These are phyloP conservation scores for Sungouiella blattae DNA, from an alignment of 805 yeast species.

Conservation along the genomic window DNA sequence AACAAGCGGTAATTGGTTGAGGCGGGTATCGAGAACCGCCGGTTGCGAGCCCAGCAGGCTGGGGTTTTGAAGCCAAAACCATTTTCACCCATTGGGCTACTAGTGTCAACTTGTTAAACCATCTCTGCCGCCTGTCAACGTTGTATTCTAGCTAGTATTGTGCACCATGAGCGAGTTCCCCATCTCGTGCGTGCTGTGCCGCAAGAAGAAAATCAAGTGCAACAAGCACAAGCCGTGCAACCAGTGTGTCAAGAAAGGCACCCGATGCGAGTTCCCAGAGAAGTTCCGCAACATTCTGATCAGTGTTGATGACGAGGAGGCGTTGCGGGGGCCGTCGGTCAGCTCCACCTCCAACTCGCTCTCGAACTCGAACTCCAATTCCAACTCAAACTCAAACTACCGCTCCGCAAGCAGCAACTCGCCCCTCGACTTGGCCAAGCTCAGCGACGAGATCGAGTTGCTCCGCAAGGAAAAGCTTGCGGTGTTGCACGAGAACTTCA, in stretches of 20 bases:
- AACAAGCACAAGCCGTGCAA: constrained; percentile 17
- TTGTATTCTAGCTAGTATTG: no score
- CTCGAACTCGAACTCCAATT: not conserved
- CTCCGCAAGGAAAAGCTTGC: constrained; percentile 20
- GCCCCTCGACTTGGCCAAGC: constrained; percentile 5
- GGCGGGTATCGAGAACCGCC: no score
- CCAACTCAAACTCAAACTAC: not conserved
- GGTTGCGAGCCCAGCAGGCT: no score
- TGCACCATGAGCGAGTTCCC: constrained; percentile 12
- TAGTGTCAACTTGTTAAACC: no score
- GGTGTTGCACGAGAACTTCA: constrained; percentile 17
- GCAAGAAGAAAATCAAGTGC: constrained; percentile 17
- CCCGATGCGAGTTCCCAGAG: constrained; percentile 15
- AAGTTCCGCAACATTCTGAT: constrained; percentile 16
- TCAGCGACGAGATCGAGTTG: constrained; percentile 16
- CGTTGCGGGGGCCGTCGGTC: not conserved
- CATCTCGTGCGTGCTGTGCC: constrained; percentile 16
- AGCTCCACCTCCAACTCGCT: not conserved
- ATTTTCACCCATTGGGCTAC: no score
- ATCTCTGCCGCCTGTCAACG: no score
- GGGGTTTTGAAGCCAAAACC: no score
- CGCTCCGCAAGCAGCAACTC: not conserved
- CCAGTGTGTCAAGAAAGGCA: constrained; percentile 11
- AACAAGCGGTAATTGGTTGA: no score
- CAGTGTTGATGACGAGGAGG: not conserved